Evolutionary conservation across 2,329 filamentous ascomycete species (phyloP).

Genomic region (Aspergillus sp.): DNA sequence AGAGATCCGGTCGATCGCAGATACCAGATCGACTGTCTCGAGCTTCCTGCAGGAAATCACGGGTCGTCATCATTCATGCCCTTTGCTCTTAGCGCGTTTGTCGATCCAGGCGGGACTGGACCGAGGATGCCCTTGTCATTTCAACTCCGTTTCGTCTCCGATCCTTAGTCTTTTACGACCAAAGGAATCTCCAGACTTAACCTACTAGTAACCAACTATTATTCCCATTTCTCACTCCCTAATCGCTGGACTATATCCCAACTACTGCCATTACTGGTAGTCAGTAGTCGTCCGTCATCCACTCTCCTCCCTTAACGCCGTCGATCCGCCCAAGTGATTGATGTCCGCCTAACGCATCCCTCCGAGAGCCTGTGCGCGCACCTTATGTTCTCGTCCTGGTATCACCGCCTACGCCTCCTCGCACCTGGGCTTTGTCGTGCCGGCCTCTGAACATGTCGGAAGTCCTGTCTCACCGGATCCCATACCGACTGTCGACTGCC

Average conservation of each 20-base stretch:
- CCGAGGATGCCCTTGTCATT: slow-evolving; percentile 6
- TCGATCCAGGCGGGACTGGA: slow-evolving; percentile 12
- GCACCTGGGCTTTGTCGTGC: slow-evolving; percentile 12
- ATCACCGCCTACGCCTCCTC: slow-evolving; percentile 11
- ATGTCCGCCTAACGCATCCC: background rate
- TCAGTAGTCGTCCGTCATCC: background rate
- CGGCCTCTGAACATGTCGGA: slow-evolving; percentile 25
- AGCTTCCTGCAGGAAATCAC: background rate
- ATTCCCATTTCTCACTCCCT: background rate
- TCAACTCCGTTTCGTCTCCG: background rate
- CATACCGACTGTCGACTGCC: slow-evolving; percentile 12
- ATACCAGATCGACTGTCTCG: background rate
- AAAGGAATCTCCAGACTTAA: background rate
- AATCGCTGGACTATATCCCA: too few relatives aligned
- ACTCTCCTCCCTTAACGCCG: background rate
- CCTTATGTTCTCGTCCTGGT: slow-evolving; percentile 6
- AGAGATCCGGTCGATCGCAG: background rate
- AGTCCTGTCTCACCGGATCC: slow-evolving; percentile 13
- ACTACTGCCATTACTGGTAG: background rate
- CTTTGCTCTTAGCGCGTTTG: slow-evolving; percentile 2
- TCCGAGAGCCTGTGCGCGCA: background rate
- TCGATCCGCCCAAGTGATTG: background rate
- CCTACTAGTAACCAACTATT: background rate
- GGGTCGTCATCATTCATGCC: background rate
- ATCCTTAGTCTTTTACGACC: background rate